Conservation (phyloP, 176 grass and related monocot species). For the Aegilops tauschii region DNA sequence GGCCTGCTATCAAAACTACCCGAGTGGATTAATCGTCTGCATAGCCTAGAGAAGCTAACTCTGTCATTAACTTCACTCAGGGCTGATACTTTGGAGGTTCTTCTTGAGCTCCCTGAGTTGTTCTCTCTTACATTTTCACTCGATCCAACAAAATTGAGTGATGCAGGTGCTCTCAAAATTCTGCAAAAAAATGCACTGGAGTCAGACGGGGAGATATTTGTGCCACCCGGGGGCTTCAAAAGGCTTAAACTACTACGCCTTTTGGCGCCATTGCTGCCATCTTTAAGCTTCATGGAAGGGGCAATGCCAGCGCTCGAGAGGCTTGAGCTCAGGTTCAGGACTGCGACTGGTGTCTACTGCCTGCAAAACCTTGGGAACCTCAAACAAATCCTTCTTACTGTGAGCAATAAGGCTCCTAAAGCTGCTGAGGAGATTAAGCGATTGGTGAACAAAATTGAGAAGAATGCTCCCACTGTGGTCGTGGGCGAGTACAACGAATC, state of each 20-base stretch:
- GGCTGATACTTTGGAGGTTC: accelerated
- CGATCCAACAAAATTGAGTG: neutral
- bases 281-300: neutral
- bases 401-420: neutral
- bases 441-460: neutral
- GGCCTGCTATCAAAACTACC: neutral
- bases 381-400: neutral
- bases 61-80: constrained; percentile 19
- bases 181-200: neutral
- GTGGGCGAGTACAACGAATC: constrained; percentile 18
- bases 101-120: neutral
- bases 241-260: constrained; percentile 26
- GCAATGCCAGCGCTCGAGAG: constrained; percentile 22
- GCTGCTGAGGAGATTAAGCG: neutral
- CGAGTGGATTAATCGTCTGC: neutral
- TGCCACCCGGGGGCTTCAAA: neutral
- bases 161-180: neutral
- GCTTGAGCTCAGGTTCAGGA: constrained; percentile 1
- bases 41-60: constrained; percentile 29
- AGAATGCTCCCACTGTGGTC: neutral
- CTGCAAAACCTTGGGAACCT: constrained; percentile 7
- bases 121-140: neutral
- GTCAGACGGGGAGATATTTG: neutral
- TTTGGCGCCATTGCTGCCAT: neutral
- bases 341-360: neutral